Conservation (phyloP, 441 rosid genomes). For the Pelargonium myrrhifolium region DNA sequence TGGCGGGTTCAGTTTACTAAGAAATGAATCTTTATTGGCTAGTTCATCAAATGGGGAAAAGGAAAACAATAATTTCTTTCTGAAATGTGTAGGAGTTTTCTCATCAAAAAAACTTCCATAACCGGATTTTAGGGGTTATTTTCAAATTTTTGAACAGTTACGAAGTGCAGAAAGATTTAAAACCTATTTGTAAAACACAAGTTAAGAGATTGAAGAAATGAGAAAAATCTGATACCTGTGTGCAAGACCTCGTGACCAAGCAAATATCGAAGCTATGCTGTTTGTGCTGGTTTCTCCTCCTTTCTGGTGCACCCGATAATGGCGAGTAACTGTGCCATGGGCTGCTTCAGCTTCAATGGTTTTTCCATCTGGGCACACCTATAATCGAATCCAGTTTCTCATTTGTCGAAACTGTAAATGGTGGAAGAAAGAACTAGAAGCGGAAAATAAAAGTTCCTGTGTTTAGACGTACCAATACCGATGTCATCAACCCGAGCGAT, state of each 20-base stretch:
- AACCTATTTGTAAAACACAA: neutral
- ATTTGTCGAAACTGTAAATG: neutral
- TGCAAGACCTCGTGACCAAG: constrained; percentile 87
- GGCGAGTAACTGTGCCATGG: constrained; percentile 91
- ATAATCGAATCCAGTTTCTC: constrained; percentile 16
- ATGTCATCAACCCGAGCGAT: constrained; percentile 92
- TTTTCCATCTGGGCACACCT: constrained; percentile 90
- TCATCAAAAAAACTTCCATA: too few relatives aligned
- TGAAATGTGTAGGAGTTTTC: too few relatives aligned
- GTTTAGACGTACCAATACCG: constrained; percentile 54
- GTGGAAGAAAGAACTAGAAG: neutral
- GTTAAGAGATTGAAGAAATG: neutral
- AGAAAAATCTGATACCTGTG: constrained; percentile 46
- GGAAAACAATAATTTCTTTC: too few relatives aligned
- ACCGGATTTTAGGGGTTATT: too few relatives aligned
- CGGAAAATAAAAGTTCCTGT: neutral
- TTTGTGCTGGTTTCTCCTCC: constrained; percentile 95
- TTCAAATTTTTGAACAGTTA: too few relatives aligned
- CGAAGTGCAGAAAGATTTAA: too few relatives aligned
- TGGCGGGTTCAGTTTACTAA: too few relatives aligned
- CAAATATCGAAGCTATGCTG: constrained; percentile 92
- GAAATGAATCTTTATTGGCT: too few relatives aligned
- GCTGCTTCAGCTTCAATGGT: constrained; percentile 94
- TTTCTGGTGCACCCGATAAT: constrained; percentile 75
- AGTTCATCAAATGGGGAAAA: too few relatives aligned